phyloP scores from a whole-genome alignment of 805 yeast genomes.

The Ogataea parapolymorpha region DNA sequence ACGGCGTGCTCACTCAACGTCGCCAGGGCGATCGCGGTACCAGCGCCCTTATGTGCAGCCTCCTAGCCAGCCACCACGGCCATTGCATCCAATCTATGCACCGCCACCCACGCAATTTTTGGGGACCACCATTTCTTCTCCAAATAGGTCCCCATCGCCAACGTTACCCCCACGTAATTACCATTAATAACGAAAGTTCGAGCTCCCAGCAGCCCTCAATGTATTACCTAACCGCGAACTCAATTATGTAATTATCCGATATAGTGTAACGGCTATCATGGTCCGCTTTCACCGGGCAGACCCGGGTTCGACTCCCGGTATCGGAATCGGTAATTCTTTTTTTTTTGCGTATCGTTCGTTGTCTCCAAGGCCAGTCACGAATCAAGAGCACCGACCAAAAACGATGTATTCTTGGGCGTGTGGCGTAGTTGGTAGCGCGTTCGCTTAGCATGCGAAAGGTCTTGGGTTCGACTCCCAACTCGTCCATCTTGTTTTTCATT shows the following conservation, averaged over 20 bases:
- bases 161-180: conserved; percentile 5
- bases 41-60: conserved; percentile 6
- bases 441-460: conserved; percentile 81
- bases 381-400: no score
- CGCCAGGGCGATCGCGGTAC: background rate
- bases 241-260: conserved; percentile 43
- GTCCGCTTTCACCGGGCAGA: conserved; percentile 84
- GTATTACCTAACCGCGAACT: background rate
- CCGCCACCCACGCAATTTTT: conserved; percentile 9
- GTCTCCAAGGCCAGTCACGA: background rate
- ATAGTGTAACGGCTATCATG: conserved; percentile 85
- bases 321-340: conserved; percentile 44
- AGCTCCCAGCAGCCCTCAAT: background rate
- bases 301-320: conserved; percentile 89
- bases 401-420: conserved; percentile 49
- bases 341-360: no score
- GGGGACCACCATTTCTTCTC: background rate
- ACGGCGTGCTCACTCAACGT: conserved; percentile 5
- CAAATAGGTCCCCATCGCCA: conserved; percentile 1
- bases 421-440: conserved; percentile 85
- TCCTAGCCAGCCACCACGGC: background rate
- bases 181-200: background rate
- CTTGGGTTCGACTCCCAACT: conserved; percentile 80
- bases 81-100: conserved; percentile 16
- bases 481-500: conserved; percentile 44